Conservation (phyloP, 2,329 filamentous ascomycete genomes). For the Dactylellina sp. region DNA sequence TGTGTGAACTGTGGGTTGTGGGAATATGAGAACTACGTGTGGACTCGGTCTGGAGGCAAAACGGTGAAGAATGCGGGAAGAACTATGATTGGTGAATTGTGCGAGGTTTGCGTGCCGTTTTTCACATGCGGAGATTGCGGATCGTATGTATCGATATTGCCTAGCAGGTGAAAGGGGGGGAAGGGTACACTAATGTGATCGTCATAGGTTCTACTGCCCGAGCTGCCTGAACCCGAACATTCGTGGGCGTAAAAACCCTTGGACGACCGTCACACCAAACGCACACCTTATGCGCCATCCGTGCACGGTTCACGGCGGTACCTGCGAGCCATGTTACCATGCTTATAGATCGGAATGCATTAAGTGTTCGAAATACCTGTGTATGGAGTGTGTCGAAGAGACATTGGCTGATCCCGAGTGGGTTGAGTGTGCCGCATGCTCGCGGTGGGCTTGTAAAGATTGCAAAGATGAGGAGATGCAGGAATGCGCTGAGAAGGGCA, state of each 20-base stretch:
- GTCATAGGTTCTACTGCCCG: constrained; percentile 40
- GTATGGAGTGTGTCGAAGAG: constrained; percentile 40
- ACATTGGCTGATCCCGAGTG: constrained; percentile 10
- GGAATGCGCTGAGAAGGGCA: neutral
- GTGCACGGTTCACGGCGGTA: constrained; percentile 40
- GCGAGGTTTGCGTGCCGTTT: constrained; percentile 39
- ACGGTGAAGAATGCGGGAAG: constrained; percentile 25
- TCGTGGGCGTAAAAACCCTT: constrained; percentile 23
- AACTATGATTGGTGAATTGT: constrained; percentile 25
- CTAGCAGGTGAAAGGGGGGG: neutral
- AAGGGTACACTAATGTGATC: neutral
- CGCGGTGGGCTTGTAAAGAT: constrained; percentile 5
- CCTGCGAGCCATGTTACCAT: constrained; percentile 36
- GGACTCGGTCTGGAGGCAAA: neutral
- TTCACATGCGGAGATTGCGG: constrained; percentile 51
- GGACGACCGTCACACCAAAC: constrained; percentile 6
- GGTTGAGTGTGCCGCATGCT: constrained; percentile 10
- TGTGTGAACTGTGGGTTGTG: constrained; percentile 52
- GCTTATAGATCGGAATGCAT: constrained; percentile 13
- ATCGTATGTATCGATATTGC: constrained; percentile 22
- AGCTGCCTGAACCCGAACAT: constrained; percentile 14
- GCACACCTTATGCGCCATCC: constrained; percentile 15
- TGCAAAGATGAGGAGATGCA: constrained; percentile 12
- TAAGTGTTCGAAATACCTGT: constrained; percentile 28
- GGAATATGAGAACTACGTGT: constrained; percentile 46